Evolutionary conservation across 768 basidiomycete genomes (phyloP).

Genomic region (Leucocoprinus leucothites): DNA sequence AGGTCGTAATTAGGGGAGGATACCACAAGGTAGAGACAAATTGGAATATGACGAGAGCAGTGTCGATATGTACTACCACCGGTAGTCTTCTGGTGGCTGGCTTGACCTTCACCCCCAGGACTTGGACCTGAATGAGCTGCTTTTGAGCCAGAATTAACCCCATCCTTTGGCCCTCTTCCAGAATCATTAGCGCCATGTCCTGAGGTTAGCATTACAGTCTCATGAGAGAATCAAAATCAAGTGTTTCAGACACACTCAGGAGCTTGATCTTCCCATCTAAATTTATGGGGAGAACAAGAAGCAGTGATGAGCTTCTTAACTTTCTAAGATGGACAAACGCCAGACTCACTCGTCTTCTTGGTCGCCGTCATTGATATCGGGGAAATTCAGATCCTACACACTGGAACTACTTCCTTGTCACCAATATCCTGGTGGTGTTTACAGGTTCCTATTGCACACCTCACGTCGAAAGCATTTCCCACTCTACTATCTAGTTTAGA

Average conservation of each 20-base stretch:
- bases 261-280: conserved; percentile 1
- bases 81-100: background rate
- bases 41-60: too few species aligned
- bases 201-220: background rate
- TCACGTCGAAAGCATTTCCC: too few species aligned
- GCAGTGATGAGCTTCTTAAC: conserved; percentile 3
- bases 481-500: too few species aligned
- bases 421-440: too few species aligned
- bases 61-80: too few species aligned
- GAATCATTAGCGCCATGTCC: background rate
- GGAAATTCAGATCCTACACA: background rate
- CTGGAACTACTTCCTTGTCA: too few species aligned
- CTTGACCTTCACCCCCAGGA: conserved; percentile 2
- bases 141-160: background rate
- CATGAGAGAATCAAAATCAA: background rate
- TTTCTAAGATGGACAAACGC: background rate
- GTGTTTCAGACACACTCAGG: conserved; percentile 9
- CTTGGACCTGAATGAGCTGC: background rate
- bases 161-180: background rate
- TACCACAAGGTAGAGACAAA: too few species aligned
- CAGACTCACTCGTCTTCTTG: background rate
- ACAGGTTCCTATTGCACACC: too few species aligned
- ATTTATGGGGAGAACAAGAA: background rate
- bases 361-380: background rate
- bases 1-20: too few species aligned